phyloP scores from a whole-genome alignment of 2,329 filamentous ascomycete genomes.

The Sarocladiaceae sp. region DNA sequence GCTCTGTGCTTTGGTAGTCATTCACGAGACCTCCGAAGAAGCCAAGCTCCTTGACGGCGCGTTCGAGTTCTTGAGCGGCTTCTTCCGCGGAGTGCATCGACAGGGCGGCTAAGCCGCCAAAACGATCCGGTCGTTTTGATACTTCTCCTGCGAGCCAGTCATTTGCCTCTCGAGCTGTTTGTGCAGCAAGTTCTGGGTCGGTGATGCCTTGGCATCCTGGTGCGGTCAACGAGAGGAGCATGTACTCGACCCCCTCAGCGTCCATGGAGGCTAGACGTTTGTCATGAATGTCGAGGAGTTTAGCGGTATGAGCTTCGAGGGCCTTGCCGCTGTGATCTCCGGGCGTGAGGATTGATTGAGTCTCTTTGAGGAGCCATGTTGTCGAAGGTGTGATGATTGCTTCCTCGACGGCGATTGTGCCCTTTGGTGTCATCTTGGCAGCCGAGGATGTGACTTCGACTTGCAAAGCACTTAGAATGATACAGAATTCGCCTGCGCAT shows the following conservation, averaged over 20 bases:
- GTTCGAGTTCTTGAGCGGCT: background rate
- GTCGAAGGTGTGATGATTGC: background rate
- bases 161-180: background rate
- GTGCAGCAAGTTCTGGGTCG: background rate
- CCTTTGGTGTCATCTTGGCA: background rate
- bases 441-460: background rate
- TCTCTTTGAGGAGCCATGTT: background rate
- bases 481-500: too few relatives aligned
- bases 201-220: background rate
- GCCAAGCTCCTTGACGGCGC: background rate
- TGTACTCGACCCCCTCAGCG: background rate
- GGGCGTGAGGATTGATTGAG: background rate
- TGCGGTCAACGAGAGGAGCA: background rate
- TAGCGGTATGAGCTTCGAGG: background rate
- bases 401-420: background rate
- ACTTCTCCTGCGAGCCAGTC: background rate
- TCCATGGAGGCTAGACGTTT: background rate
- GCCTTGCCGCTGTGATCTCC: background rate
- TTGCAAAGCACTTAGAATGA: too few relatives aligned
- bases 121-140: background rate
- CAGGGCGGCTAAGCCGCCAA: background rate
- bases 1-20: background rate
- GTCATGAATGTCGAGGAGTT: background rate
- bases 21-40: background rate
- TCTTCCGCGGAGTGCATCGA: background rate